These are phyloP conservation scores for Clavaria fumosa DNA, from an alignment of 768 basidiomycete species.

Conservation along the genomic window DNA sequence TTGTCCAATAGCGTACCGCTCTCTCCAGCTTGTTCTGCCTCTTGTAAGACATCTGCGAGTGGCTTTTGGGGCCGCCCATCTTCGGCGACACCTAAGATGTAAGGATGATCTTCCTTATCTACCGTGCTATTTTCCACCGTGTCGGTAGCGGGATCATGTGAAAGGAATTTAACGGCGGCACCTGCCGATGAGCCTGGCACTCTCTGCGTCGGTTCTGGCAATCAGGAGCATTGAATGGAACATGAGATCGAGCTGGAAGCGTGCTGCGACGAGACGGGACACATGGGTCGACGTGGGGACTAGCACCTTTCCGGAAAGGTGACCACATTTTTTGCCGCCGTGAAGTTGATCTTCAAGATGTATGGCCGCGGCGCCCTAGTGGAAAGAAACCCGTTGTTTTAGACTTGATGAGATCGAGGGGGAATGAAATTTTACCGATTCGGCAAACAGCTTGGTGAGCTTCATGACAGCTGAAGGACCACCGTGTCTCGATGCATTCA, in stretches of 20 bases:
- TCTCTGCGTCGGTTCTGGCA: conserved; percentile 86
- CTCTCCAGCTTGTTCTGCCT: conserved; percentile 48
- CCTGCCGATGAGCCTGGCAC: conserved; percentile 70
- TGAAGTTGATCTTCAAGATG: conserved; percentile 92
- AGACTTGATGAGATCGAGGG: background rate
- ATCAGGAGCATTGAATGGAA: conserved; percentile 81
- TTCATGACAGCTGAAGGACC: conserved; percentile 93
- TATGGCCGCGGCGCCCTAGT: conserved; percentile 74
- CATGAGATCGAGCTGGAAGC: conserved; percentile 84
- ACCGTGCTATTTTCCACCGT: no score
- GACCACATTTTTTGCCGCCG: conserved; percentile 92
- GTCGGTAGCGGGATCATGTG: no score
- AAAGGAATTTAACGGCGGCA: no score
- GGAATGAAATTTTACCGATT: conserved; percentile 36
- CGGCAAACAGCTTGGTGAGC: conserved; percentile 86
- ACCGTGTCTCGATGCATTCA: conserved; percentile 55
- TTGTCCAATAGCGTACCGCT: conserved; percentile 54
- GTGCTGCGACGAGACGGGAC: conserved; percentile 68
- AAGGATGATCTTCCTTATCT: conserved; percentile 71
- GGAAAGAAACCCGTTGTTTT: conserved; percentile 4
- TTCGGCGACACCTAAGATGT: conserved; percentile 45
- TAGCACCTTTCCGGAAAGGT: conserved; percentile 83
- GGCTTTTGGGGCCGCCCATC: conserved; percentile 26
- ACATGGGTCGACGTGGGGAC: conserved; percentile 83
- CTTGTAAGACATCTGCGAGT: conserved; percentile 55